Percentiles rank a stretch among this genome's conserved stretches.
phyloP scores from a whole-genome alignment of 169 alveolate species.

The Perkinsus chesapeaki region DNA sequence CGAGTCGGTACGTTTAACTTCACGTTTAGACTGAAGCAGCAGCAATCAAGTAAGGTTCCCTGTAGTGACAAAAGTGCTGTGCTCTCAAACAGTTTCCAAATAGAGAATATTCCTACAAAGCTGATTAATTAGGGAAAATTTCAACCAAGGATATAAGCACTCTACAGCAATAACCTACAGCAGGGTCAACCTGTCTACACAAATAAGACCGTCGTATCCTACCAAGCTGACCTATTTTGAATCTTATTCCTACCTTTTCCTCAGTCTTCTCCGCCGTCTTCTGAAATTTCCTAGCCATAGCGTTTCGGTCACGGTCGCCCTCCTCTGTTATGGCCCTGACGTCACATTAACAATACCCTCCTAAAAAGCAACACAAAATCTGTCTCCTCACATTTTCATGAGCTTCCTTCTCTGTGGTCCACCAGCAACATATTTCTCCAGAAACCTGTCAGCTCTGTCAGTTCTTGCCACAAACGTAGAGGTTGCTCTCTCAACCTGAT shows the following conservation, averaged over 20 bases:
- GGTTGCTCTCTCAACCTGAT: neutral
- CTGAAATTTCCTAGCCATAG: neutral
- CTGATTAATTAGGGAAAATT: no score
- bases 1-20: no score
- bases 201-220: neutral
- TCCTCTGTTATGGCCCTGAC: neutral
- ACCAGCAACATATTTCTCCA: neutral
- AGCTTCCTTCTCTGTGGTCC: neutral
- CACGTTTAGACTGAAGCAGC: no score
- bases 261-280: neutral
- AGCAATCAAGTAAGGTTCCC: no score
- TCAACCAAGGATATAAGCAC: no score
- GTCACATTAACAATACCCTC: neutral
- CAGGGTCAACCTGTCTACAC: no score
- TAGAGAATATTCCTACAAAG: no score
- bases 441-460: neutral
- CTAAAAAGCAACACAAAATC: neutral
- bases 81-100: no score
- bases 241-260: neutral
- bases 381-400: neutral
- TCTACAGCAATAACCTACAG: no score
- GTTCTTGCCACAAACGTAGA: neutral
- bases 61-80: no score
- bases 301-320: neutral
- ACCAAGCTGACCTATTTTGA: neutral